Evolutionary conservation across 2,329 filamentous ascomycete species (phyloP), one percentile per base, ranked within the genome.

Genomic region (Zasmidium cellare): DNA sequence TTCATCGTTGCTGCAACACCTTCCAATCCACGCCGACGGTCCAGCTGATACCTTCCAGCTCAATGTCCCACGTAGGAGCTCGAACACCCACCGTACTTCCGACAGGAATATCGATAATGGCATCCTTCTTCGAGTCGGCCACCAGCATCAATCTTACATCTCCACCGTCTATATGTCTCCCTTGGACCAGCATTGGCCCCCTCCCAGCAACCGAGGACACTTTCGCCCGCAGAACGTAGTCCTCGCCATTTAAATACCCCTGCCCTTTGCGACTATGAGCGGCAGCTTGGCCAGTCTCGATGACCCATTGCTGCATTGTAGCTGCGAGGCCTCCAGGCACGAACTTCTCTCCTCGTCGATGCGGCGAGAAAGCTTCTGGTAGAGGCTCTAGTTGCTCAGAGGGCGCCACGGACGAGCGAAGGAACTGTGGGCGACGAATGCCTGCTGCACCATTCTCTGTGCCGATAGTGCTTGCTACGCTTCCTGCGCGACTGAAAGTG

Each of bases 341-440:
- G 60, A 80, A 84, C 63, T 79, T 79, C 60, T 80, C 75, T 0
- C 75, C 77, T 58, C 77, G 77, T 23, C 80, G 74, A 48, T 79
- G 78, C 1, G 82, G 82, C 0, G 81, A 83, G 68, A 84, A 84
- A 41, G 78, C 75, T 44, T 82, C 79, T 0, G 82, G 81, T 0
- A 81, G 70, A 0, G 80, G 79, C 3, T 71, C 69, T 14, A 60
- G 48, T 12, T 46, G 62, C 1, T 72, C 70, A 12, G 68, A 69
- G 2, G 71, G 66, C 12, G 70, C 69, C 2, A 63, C 58, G 1
- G 71, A 65, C 2, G 75, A 72, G 57, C 72, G 69, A 46, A 78
- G 64, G 67, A 78, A 78, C 16, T 71, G 64, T 9, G 76, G 75
- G 46, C 75, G 72, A 20, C 56, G 61, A 53, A 57, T 46, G 41